Conservation (phyloP, 768 basidiomycete species). For the Suillus subalutaceus region DNA sequence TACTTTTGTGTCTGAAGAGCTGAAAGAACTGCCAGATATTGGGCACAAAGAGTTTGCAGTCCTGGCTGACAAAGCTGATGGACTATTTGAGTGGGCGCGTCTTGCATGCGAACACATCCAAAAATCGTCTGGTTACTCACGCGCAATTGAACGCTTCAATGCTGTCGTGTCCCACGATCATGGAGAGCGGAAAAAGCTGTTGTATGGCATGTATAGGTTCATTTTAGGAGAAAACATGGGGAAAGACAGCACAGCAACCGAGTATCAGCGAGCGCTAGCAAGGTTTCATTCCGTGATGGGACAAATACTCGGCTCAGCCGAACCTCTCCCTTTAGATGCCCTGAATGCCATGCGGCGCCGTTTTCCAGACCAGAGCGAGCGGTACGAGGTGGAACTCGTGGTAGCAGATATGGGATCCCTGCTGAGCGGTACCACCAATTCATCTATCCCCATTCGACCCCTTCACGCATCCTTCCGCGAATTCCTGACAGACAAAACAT, state of each 20-base stretch:
- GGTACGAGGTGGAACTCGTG: too few relatives aligned
- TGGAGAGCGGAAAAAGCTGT: not conserved
- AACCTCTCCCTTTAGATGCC: too few relatives aligned
- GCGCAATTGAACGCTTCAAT: not conserved
- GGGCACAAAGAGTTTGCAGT: not conserved
- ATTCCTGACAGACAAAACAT: too few relatives aligned
- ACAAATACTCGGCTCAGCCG: too few relatives aligned
- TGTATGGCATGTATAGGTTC: not conserved
- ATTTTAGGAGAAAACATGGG: not conserved
- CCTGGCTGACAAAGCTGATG: not conserved
- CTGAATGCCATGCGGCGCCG: too few relatives aligned
- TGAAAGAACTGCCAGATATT: not conserved
- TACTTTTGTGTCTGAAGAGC: not conserved
- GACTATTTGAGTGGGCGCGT: conserved; percentile 15
- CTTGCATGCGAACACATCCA: conserved; percentile 10
- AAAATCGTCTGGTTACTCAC: not conserved
- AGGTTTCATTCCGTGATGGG: too few relatives aligned
- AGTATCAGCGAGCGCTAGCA: too few relatives aligned
- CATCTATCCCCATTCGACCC: too few relatives aligned
- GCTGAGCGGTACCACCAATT: too few relatives aligned
- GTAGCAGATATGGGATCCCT: too few relatives aligned
- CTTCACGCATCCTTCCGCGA: too few relatives aligned
- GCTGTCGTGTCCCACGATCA: not conserved
- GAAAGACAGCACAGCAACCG: not conserved
- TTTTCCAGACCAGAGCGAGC: too few relatives aligned